Evolutionary conservation across 306 rosid species (phyloP).

Genomic region (Begonia peltatifolia): DNA sequence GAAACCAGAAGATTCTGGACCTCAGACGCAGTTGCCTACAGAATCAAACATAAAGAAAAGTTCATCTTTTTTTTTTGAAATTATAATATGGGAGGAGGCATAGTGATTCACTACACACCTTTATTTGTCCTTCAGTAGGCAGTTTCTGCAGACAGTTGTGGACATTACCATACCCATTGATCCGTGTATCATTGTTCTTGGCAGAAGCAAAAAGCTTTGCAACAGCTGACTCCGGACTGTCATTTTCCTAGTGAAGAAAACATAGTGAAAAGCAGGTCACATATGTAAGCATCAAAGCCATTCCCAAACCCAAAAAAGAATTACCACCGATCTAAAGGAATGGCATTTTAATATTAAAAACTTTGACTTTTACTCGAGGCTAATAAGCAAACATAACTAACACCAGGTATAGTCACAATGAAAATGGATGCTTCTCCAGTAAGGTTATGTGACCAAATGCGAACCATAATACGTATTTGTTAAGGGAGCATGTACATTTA

Average conservation of each 20-base stretch:
- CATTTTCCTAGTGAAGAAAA: constrained; percentile 39
- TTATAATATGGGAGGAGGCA: background rate
- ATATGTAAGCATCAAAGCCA: too few relatives aligned
- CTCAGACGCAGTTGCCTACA: constrained; percentile 73
- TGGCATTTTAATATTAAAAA: too few relatives aligned
- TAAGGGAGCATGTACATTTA: too few relatives aligned
- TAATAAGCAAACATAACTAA: too few relatives aligned
- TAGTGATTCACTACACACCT: constrained; percentile 16
- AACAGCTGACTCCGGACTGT: constrained; percentile 56
- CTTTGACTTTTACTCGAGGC: too few relatives aligned
- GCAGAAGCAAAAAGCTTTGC: constrained; percentile 71
- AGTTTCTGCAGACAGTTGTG: constrained; percentile 47
- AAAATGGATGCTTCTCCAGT: too few relatives aligned
- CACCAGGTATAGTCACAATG: too few relatives aligned
- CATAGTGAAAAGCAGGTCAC: background rate
- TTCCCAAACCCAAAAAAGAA: too few relatives aligned
- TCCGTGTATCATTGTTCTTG: constrained; percentile 26
- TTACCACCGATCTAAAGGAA: too few relatives aligned
- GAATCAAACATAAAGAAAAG: background rate
- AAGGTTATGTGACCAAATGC: too few relatives aligned
- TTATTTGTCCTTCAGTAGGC: constrained; percentile 66
- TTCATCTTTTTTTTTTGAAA: background rate
- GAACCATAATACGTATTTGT: too few relatives aligned
- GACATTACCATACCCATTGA: constrained; percentile 33
- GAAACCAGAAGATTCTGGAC: constrained; percentile 79